A percentile compares a stretch with the other conserved stretches of the same genome.
phyloP scores from a whole-genome alignment of 352 stramenopile genomes.

The Albugo laibachii region DNA sequence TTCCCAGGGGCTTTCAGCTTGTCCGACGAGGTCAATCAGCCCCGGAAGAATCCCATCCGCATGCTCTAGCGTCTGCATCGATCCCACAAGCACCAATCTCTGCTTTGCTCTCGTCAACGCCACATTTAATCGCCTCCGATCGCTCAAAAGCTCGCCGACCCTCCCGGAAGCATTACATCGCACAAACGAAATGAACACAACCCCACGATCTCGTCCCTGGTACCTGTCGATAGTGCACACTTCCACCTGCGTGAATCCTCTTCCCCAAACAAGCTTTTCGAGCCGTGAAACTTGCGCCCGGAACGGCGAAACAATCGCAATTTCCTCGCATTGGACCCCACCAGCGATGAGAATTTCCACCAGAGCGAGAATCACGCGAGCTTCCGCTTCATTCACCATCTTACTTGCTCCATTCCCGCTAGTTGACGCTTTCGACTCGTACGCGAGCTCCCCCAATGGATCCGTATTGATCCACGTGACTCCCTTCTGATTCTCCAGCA shows the following conservation, averaged over 20 bases:
- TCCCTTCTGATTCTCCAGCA: conserved; percentile 7
- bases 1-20: too few species aligned
- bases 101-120: conserved; percentile 72
- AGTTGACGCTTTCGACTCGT: not conserved
- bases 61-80: conserved; percentile 21
- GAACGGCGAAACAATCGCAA: conserved; percentile 88
- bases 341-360: conserved; percentile 39
- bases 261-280: conserved; percentile 1
- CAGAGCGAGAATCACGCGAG: conserved; percentile 33
- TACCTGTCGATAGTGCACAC: conserved; percentile 93
- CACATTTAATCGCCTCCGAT: conserved; percentile 78
- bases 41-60: too few species aligned
- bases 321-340: conserved; percentile 29
- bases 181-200: conserved; percentile 92
- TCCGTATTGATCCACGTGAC: conserved; percentile 42
- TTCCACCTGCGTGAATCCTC: conserved; percentile 15
- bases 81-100: conserved; percentile 69
- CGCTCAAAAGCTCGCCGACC: conserved; percentile 59
- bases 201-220: conserved; percentile 88
- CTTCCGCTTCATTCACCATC: conserved; percentile 69
- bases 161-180: conserved; percentile 60
- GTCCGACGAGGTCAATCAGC: too few species aligned
- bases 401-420: not conserved
- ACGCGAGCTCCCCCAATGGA: conserved; percentile 1
- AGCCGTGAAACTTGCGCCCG: conserved; percentile 78